Percentiles rank a stretch among this genome's conserved stretches.
These are phyloP conservation scores for Nematodospora anomalae DNA, from an alignment of 1,139 yeast genomes.

Conservation along the genomic window DNA sequence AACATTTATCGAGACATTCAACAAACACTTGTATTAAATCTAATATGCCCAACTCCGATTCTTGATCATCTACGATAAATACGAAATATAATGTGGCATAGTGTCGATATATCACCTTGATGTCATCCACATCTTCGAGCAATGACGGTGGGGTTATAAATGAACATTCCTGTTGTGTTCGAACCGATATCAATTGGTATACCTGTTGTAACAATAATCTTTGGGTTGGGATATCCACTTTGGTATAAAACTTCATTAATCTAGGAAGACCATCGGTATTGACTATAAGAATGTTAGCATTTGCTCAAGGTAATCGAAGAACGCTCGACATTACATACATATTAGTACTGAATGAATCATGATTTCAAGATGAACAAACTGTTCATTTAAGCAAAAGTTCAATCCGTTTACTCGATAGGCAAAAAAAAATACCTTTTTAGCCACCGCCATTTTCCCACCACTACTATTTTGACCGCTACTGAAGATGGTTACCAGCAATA, in stretches of 20 bases:
- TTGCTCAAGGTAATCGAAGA: background rate
- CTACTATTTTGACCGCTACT: no score
- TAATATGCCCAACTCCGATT: constrained; percentile 87
- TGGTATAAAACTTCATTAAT: constrained; percentile 87
- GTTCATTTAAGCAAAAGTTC: no score
- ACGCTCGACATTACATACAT: constrained; percentile 52
- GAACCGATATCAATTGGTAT: constrained; percentile 62
- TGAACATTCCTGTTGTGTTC: constrained; percentile 75
- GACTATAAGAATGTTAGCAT: constrained; percentile 44
- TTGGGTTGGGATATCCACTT: constrained; percentile 79
- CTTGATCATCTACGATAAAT: constrained; percentile 93
- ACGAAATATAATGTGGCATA: constrained; percentile 95
- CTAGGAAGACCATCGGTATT: constrained; percentile 94
- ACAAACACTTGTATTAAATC: constrained; percentile 97
- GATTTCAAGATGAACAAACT: no score
- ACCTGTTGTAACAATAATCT: constrained; percentile 73
- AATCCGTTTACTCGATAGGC: no score
- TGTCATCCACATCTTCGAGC: constrained; percentile 70
- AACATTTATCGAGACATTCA: constrained; percentile 89
- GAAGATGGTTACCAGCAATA: no score
- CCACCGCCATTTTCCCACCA: no score
- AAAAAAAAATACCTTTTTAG: no score
- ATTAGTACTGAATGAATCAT: constrained; percentile 92
- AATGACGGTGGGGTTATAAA: constrained; percentile 80
- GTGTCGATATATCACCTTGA: constrained; percentile 88